These are phyloP conservation scores for Rosa hybrid DNA, from an alignment of 331 rosid species.

Conservation along the genomic window DNA sequence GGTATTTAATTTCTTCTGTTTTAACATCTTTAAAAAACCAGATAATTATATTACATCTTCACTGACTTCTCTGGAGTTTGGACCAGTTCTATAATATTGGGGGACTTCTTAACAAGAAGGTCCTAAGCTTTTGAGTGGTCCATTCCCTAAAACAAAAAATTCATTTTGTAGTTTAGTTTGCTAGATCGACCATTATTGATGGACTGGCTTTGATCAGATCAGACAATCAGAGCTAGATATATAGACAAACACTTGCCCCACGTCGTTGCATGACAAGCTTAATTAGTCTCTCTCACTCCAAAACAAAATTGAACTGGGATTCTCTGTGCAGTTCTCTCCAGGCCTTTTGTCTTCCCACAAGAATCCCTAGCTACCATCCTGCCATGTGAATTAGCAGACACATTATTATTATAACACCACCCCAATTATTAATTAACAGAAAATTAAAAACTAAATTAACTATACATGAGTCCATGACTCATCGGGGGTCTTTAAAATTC, in stretches of 20 bases:
- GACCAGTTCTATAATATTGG: background rate
- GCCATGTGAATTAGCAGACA: slow-evolving; percentile 59
- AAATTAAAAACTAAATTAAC: background rate
- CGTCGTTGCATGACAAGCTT: slow-evolving; percentile 60
- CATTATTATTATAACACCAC: background rate
- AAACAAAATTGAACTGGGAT: slow-evolving; percentile 79
- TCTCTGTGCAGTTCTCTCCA: slow-evolving; percentile 50
- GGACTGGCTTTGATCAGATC: slow-evolving; percentile 11
- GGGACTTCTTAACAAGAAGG: background rate
- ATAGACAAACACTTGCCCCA: slow-evolving; percentile 59
- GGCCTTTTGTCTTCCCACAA: slow-evolving; percentile 48
- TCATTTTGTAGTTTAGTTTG: background rate
- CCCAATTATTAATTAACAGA: background rate
- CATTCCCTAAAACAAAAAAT: background rate
- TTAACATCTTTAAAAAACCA: slow-evolving; percentile 31
- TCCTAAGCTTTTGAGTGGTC: background rate
- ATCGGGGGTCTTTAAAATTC: slow-evolving; percentile 21
- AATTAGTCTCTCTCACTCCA: slow-evolving; percentile 16
- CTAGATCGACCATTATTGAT: slow-evolving; percentile 8
- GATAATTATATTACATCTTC: background rate
- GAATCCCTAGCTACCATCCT: slow-evolving; percentile 39
- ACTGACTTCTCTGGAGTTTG: background rate
- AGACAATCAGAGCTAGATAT: background rate
- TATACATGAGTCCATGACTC: slow-evolving; percentile 23
- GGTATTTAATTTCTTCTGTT: slow-evolving; percentile 2